Base-by-base conservation (phyloP, 306 rosid species). In the Sindora glabra region DNA sequence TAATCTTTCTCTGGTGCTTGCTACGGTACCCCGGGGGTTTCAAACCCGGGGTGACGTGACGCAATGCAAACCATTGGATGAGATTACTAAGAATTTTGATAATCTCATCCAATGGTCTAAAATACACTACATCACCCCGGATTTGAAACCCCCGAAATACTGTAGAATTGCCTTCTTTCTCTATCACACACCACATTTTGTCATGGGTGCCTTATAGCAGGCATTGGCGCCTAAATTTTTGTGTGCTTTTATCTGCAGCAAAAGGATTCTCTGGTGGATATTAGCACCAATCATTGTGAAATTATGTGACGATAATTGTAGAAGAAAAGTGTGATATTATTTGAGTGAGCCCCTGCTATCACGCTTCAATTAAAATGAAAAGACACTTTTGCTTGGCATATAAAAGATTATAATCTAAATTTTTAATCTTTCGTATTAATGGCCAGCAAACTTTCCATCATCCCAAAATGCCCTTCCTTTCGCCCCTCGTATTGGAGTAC, bases 201-300 rank as follows among this genome's bases (percentile, higher is more conserved):
- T 26, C n/a, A 25, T 44, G 30, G 42, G 22, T n/a, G n/a, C n/a
- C n/a, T n/a, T n/a, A n/a, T n/a, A n/a, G n/a, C n/a, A n/a, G n/a
- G n/a, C n/a, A n/a, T n/a, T n/a, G n/a, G n/a, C n/a, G n/a, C n/a
- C n/a, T n/a, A n/a, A n/a, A n/a, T n/a, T n/a, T n/a, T n/a, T n/a
- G n/a, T n/a, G n/a, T 44, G 9, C 61, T 32, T 51, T 46, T 76
- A 24, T 33, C 62, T 67, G n/a, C 57, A 15, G 55, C 65, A 69
- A 76, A 51, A 65, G 49, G 22, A 11, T 36, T 60, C 33, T 55
- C 51, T 8, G 7, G 73, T 62, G 75, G 52, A 69, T 61, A 62
- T 50, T 56, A 45, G 45, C 59, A 59, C 67, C 77, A 62, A 81
- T 76, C 57, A 77, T 73, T 59, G 48, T 50, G 52, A 58, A 69